Conservation (phyloP, 2,329 filamentous ascomycete species). For the Alternaria sp. region DNA sequence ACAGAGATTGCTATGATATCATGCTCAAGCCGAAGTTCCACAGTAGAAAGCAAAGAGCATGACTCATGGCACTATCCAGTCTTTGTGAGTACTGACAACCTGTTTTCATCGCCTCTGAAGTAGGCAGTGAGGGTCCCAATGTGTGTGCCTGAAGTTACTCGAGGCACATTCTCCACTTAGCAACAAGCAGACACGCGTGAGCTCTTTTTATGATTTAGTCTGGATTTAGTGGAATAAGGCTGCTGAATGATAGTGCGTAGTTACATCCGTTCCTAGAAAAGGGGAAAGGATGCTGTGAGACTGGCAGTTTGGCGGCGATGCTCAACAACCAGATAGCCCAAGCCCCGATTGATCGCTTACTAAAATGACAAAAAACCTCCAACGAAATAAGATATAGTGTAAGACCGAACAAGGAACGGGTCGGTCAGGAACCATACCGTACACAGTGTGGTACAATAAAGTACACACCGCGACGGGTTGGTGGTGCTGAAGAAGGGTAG, state of each 20-base stretch:
- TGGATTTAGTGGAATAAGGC: neutral
- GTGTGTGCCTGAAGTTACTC: neutral
- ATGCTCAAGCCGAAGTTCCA: neutral
- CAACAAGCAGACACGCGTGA: neutral
- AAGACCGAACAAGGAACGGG: neutral
- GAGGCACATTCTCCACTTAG: neutral
- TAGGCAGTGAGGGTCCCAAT: neutral
- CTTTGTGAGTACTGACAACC: too few relatives aligned
- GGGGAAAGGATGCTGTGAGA: neutral
- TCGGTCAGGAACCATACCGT: neutral
- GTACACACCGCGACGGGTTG: neutral
- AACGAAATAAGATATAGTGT: neutral
- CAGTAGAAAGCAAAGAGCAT: neutral
- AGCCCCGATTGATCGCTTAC: neutral
- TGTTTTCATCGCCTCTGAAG: neutral
- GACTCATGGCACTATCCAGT: too few relatives aligned
- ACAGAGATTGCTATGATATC: neutral
- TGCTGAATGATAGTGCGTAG: conserved; percentile 2
- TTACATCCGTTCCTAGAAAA: neutral
- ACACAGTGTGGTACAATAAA: neutral
- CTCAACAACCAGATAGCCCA: neutral
- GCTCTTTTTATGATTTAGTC: neutral
- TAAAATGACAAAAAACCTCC: neutral
- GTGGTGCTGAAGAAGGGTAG: neutral
- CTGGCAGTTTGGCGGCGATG: neutral